Percentiles rank a stretch among this genome's conserved stretches.
Evolutionary conservation across 1,284 basidiomycete genomes (phyloP).

Genomic region (Melampsora abietis-canadensis): DNA sequence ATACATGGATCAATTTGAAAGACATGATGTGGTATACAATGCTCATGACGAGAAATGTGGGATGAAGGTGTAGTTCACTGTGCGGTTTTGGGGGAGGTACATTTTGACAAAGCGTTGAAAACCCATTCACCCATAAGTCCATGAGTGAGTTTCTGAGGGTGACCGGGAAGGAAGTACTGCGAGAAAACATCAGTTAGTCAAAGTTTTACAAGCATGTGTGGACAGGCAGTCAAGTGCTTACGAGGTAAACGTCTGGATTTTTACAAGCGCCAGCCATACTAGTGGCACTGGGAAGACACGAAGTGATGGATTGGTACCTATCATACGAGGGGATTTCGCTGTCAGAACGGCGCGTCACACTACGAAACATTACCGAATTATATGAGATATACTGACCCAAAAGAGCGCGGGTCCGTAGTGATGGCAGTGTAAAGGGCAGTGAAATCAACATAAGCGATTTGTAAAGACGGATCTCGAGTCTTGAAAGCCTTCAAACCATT

Average conservation of each 20-base stretch:
- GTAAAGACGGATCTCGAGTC: constrained; percentile 4
- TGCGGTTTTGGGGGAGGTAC: no score
- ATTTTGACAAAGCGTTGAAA: no score
- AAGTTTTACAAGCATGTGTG: no score
- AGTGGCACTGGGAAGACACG: constrained; percentile 16
- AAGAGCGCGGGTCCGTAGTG: background rate
- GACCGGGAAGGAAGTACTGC: no score
- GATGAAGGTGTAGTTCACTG: no score
- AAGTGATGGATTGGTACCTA: constrained; percentile 13
- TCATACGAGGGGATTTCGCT: background rate
- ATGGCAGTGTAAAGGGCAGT: constrained; percentile 14
- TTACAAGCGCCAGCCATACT: background rate
- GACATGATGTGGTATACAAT: no score
- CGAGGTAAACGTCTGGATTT: constrained; percentile 14
- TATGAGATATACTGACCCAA: constrained; percentile 8
- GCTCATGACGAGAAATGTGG: no score
- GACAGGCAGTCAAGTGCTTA: background rate
- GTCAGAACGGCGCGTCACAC: background rate
- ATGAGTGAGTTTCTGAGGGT: no score
- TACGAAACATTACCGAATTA: no score
- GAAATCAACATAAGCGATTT: constrained; percentile 20
- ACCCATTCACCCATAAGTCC: no score
- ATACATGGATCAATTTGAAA: no score
- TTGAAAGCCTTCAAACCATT: constrained; percentile 17
- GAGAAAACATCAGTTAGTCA: no score